Percentiles rank a stretch among this genome's conserved stretches.
Evolutionary conservation across 2,329 filamentous ascomycete genomes (phyloP).

Genomic region (Stachybotrys chartarum): DNA sequence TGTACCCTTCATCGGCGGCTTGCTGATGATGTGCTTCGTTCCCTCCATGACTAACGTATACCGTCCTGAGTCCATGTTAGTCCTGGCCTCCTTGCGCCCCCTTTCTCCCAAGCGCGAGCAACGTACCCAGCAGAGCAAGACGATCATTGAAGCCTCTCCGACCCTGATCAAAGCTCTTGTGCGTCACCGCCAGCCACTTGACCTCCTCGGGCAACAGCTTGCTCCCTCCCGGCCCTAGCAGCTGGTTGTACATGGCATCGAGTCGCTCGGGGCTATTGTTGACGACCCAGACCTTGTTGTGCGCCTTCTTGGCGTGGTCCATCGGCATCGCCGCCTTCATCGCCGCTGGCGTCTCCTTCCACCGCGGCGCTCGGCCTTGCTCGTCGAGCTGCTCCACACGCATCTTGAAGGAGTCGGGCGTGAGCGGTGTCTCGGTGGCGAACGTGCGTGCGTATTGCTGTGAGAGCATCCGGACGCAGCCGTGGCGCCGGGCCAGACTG

Average conservation of each 20-base stretch:
- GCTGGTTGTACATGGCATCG: conserved; percentile 67
- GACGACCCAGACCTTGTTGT: conserved; percentile 52
- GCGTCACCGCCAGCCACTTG: conserved; percentile 94
- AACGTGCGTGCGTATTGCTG: conserved; percentile 4
- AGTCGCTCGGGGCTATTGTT: conserved; percentile 70
- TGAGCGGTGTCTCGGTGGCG: not conserved
- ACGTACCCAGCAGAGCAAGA: conserved; percentile 76
- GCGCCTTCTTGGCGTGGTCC: conserved; percentile 47
- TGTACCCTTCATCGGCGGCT: conserved; percentile 17
- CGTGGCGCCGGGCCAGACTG: conserved; percentile 14
- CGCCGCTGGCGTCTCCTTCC: conserved; percentile 60
- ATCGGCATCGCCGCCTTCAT: conserved; percentile 65
- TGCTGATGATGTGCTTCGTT: conserved; percentile 29
- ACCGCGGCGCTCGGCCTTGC: conserved; percentile 44
- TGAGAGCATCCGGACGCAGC: conserved; percentile 15
- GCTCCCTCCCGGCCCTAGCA: conserved; percentile 68
- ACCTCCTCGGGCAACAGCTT: conserved; percentile 78
- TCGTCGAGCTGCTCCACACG: conserved; percentile 2
- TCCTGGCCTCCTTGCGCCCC: not conserved
- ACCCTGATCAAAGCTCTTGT: conserved; percentile 97
- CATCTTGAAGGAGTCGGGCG: not conserved
- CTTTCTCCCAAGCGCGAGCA: not conserved
- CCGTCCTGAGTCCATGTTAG: conserved; percentile 20
- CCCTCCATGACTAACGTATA: conserved; percentile 30
- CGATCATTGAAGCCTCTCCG: conserved; percentile 90